Percentiles rank a stretch among this genome's conserved stretches.
Evolutionary conservation across 192 early-diverging fungal species (phyloP).

Genomic region (Umbelopsis isabellina): DNA sequence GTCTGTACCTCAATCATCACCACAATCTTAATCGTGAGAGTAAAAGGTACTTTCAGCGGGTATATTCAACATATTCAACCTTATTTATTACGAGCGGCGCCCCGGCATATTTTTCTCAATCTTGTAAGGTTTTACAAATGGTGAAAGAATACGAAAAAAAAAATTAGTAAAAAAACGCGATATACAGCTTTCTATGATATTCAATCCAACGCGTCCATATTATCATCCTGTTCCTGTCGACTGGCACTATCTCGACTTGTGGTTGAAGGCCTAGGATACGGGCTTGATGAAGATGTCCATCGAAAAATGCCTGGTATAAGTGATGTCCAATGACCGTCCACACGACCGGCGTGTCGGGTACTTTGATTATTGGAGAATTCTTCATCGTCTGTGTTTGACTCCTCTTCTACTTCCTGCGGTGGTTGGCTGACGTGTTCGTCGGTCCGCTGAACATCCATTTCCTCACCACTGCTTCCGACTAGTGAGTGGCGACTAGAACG

Average conservation of each 20-base stretch:
- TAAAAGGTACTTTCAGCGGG: neutral
- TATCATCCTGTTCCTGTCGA: constrained; percentile 2
- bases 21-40: constrained; percentile 1
- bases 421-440: neutral
- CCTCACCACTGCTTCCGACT: neutral
- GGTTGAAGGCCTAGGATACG: neutral
- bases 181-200: neutral
- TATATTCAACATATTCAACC: constrained; percentile 8
- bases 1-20: neutral
- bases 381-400: neutral
- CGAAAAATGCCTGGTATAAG: constrained; percentile 22
- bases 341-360: constrained; percentile 10
- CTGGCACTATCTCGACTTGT: neutral
- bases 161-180: too few species aligned
- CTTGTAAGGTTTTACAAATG: too few species aligned
- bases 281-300: constrained; percentile 5
- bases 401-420: neutral
- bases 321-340: constrained; percentile 10
- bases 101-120: too few species aligned
- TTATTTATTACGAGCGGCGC: too few species aligned
- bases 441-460: neutral
- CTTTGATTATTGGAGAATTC: neutral
- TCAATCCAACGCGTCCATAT: constrained; percentile 16
- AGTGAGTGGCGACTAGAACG: neutral
- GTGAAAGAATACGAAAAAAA: too few species aligned